These are phyloP conservation scores for Triticum urartu DNA, from an alignment of 176 grass and related monocot species.

Conservation along the genomic window DNA sequence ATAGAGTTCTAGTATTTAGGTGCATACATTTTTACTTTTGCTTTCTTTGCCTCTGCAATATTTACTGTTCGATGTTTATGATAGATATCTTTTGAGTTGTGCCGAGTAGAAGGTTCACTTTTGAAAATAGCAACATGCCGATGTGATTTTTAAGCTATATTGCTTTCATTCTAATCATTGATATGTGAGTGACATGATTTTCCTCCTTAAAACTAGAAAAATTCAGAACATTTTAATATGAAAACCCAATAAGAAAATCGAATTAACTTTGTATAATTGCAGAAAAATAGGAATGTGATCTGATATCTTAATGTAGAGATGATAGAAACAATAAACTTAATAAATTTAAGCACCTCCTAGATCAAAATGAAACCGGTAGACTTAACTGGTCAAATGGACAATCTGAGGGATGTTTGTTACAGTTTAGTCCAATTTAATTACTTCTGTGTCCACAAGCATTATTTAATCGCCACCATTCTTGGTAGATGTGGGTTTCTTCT, in stretches of 20 bases:
- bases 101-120: background rate
- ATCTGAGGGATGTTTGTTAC: background rate
- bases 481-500: background rate
- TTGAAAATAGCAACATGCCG: background rate
- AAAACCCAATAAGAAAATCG: background rate
- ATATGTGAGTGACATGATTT: background rate
- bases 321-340: background rate
- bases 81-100: slow-evolving; percentile 2
- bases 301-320: background rate
- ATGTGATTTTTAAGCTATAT: background rate
- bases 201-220: background rate
- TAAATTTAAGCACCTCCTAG: background rate
- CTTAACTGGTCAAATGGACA: background rate
- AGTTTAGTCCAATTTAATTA: slow-evolving; percentile 15
- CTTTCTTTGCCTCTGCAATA: background rate
- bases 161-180: background rate
- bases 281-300: background rate
- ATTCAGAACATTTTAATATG: background rate
- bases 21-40: slow-evolving; percentile 19
- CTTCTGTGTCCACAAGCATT: background rate
- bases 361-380: slow-evolving; percentile 10
- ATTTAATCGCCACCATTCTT: background rate
- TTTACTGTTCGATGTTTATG: background rate
- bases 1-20: slow-evolving; percentile 87
- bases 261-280: background rate